Conservation (phyloP, 331 rosid species). For the Phaseolus coccineus region DNA sequence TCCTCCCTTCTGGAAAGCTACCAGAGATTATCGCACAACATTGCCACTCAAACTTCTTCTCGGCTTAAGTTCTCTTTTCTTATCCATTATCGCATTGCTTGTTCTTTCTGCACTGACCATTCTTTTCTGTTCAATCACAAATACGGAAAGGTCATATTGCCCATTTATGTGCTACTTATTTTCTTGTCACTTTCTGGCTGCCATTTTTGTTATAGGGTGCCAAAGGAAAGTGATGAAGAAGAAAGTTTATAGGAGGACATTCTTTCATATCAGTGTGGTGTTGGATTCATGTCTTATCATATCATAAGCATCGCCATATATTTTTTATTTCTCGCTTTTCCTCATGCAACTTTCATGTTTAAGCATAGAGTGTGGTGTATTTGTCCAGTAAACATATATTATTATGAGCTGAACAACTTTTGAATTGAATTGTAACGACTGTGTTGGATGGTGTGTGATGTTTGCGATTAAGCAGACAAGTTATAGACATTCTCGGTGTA, state of each 20-base stretch:
- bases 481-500: not conserved
- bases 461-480: not conserved
- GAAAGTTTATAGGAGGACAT: not conserved
- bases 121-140: conserved; percentile 41
- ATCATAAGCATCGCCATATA: not conserved
- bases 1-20: conserved; percentile 58
- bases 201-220: conserved; percentile 42
- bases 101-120: conserved; percentile 58
- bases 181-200: conserved; percentile 45
- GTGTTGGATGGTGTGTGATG: not conserved
- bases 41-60: conserved; percentile 53
- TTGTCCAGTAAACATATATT: no score
- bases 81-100: conserved; percentile 47
- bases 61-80: conserved; percentile 54
- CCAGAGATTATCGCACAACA: conserved; percentile 53
- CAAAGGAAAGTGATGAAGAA: conserved; percentile 25
- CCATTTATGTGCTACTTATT: conserved; percentile 42
- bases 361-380: not conserved
- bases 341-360: not conserved
- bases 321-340: not conserved
- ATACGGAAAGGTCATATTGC: conserved; percentile 22
- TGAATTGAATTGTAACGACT: not conserved
- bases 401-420: not conserved
- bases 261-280: not conserved
- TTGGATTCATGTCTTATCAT: not conserved